These are phyloP conservation scores for Nemania diffusa DNA, from an alignment of 2,329 filamentous ascomycete species.

Conservation along the genomic window DNA sequence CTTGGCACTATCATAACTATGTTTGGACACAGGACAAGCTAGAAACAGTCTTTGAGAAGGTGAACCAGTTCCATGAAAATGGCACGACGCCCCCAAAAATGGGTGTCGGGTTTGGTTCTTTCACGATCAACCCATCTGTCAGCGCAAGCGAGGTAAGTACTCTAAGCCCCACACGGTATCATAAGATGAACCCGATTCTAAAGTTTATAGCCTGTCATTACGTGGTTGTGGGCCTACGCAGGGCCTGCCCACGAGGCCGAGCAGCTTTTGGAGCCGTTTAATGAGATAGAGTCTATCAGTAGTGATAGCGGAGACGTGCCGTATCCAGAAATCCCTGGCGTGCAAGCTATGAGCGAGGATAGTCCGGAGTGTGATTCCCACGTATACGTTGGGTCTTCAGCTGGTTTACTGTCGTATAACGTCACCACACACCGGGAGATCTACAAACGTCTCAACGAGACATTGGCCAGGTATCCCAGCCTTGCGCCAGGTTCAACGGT, in stretches of 20 bases:
- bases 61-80: not conserved
- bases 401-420: not conserved
- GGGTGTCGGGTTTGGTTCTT: not conserved
- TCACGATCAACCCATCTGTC: not conserved
- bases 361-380: not conserved
- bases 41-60: not conserved
- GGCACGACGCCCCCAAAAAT: not conserved
- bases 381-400: not conserved
- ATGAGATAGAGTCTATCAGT: not conserved
- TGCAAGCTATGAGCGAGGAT: not conserved
- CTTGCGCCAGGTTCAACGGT: not conserved
- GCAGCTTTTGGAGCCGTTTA: not conserved
- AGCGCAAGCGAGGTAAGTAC: not conserved
- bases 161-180: not conserved
- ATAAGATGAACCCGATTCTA: not conserved
- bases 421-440: not conserved
- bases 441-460: not conserved
- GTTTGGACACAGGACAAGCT: not conserved
- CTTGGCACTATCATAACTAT: constrained; percentile 3
- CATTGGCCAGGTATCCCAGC: not conserved
- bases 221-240: not conserved
- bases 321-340: not conserved
- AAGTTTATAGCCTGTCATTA: constrained; percentile 4
- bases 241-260: constrained; percentile 4
- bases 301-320: not conserved